Percentiles rank a stretch among this genome's conserved stretches.
phyloP scores from a whole-genome alignment of 2,329 filamentous ascomycete genomes.

The Penicillium sp. region DNA sequence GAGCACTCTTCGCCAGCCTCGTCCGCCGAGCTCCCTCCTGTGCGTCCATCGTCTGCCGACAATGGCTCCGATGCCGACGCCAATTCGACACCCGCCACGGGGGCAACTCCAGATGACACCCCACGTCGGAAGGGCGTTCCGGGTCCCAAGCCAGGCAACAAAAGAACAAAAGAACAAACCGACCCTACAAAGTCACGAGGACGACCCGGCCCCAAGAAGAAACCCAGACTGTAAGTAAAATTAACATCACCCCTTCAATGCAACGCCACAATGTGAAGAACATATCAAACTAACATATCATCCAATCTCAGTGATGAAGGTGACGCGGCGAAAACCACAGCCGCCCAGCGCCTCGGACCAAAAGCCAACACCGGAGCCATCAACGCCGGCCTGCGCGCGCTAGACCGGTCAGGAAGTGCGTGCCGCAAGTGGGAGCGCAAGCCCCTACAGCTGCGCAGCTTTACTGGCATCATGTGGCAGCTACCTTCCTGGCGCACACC shows the following conservation, averaged over 20 bases:
- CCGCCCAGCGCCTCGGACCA: conserved; percentile 79
- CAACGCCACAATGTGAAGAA: background rate
- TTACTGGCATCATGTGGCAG: conserved; percentile 82
- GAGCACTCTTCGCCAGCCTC: conserved; percentile 40
- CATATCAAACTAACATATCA: background rate
- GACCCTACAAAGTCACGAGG: conserved; percentile 62
- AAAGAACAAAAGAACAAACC: conserved; percentile 49
- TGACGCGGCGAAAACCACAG: conserved; percentile 41
- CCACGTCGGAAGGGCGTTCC: conserved; percentile 75
- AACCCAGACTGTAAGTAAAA: conserved; percentile 78
- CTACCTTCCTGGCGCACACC: conserved; percentile 75
- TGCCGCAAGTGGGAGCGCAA: conserved; percentile 90
- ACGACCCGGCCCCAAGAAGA: conserved; percentile 96
- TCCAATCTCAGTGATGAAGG: conserved; percentile 49
- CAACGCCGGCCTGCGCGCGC: conserved; percentile 89
- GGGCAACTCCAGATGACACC: conserved; percentile 44
- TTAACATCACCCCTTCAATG: background rate
- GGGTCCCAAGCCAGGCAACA: conserved; percentile 64
- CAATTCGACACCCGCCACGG: conserved; percentile 42
- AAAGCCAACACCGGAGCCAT: conserved; percentile 97
- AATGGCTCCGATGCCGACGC: conserved; percentile 42
- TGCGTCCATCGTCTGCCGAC: conserved; percentile 42
- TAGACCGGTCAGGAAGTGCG: conserved; percentile 87
- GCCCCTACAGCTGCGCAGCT: conserved; percentile 81
- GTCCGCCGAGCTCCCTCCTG: conserved; percentile 34